phyloP scores from a whole-genome alignment of 495 filamentous ascomycete species.

The Pseudomonodictys pantanalensis region DNA sequence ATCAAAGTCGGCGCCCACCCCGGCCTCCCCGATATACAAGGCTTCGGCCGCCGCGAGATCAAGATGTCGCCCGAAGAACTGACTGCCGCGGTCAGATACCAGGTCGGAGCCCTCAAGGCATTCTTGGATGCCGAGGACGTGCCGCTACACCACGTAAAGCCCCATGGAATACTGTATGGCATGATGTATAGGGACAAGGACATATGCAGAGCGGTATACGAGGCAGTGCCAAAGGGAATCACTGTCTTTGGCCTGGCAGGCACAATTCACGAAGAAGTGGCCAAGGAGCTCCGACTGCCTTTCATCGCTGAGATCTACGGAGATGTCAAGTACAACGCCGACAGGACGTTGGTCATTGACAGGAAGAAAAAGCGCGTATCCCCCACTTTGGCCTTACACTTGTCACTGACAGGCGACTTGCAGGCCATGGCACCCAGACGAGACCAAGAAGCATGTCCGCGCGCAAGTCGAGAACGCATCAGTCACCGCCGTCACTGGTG shows the following conservation, averaged over 20 bases:
- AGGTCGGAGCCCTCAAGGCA: slow-evolving; percentile 57
- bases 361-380: slow-evolving; percentile 50
- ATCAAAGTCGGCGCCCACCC: slow-evolving; percentile 59
- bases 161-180: slow-evolving; percentile 48
- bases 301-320: slow-evolving; percentile 55
- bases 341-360: slow-evolving; percentile 53
- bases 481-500: slow-evolving; percentile 48
- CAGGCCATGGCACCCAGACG: slow-evolving; percentile 47
- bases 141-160: slow-evolving; percentile 58
- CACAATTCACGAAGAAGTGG: slow-evolving; percentile 52
- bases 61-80: slow-evolving; percentile 54
- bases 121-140: slow-evolving; percentile 56
- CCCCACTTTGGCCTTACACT: not conserved
- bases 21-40: slow-evolving; percentile 59
- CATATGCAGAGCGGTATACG: slow-evolving; percentile 52
- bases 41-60: slow-evolving; percentile 60
- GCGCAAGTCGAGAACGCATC: slow-evolving; percentile 48
- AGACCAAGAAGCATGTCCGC: slow-evolving; percentile 47
- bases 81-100: slow-evolving; percentile 57
- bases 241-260: slow-evolving; percentile 58
- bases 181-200: slow-evolving; percentile 56
- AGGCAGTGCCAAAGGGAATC: slow-evolving; percentile 50
- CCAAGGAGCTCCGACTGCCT: slow-evolving; percentile 52
- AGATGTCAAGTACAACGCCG: slow-evolving; percentile 56
- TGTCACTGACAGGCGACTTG: not conserved